Base-by-base conservation (phyloP, 164 flowering plant species). In the Tetracentron sinense region DNA sequence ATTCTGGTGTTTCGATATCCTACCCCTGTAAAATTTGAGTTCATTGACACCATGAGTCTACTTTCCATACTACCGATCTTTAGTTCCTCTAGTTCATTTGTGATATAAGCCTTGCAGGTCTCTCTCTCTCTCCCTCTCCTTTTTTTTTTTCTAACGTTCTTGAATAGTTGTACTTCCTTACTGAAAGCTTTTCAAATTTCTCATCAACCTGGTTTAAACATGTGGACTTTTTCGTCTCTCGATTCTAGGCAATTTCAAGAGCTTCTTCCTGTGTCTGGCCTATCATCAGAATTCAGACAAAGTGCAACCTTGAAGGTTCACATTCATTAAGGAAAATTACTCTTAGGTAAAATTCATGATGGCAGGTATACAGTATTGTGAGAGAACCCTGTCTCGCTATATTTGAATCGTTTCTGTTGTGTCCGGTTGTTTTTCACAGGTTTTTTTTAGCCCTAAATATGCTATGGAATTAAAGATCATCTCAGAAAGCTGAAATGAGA, bases 401-500 rank as follows among this genome's bases (percentile, higher is more conserved):
- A n/a, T n/a, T n/a, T n/a, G n/a, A n/a, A n/a, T n/a, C n/a, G n/a
- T n/a, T n/a, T n/a, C n/a, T n/a, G n/a, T n/a, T n/a, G n/a, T n/a
- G 29, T 2, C 6, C 6, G 19, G 14, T 26, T 27, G 16, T 53
- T 27, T 26, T 14, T 7, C 6, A 16, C 19, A 15, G 27, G 30
- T 53, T 6, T 7, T 16, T 25, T 0, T 12, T n/a, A 20, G 55
- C 22, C 22, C 22, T 30, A 3, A 25, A 21, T 8, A 25, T 52
- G 55, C 11, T 16, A 38, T 38, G 11, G 8, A 50, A 22, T 52
- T 56, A 23, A 58, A 62, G 53, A 56, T 51, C 22, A 25, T 53
- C 17, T 56, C 35, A 59, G 49, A 58, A 62, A 53, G 62, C 64
- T 72, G 71, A 80, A 69, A 90, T 90, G 97, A 84, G 86, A 79